A percentile compares a stretch with the other conserved stretches of the same genome.
Conservation (phyloP, 768 basidiomycete genomes). For the Suillus americanus region DNA sequence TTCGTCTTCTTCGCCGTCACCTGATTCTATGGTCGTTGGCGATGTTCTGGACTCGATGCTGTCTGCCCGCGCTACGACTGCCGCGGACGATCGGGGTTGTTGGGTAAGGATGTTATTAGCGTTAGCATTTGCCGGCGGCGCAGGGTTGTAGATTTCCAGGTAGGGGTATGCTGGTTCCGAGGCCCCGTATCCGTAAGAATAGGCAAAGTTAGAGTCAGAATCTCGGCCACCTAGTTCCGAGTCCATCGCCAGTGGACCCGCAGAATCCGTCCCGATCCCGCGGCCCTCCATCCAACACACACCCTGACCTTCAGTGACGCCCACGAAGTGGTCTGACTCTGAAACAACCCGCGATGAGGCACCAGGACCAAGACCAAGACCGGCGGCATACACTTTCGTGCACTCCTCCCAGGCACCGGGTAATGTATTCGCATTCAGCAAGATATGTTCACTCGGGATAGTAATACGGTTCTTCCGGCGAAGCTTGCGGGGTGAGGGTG, state of each 20-base stretch:
- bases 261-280: neutral
- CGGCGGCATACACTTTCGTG: neutral
- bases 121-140: neutral
- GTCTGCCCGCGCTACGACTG: neutral
- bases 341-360: neutral
- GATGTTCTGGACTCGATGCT: neutral
- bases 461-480: slow-evolving; percentile 19
- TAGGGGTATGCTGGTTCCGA: slow-evolving; percentile 28
- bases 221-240: neutral
- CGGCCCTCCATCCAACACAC: neutral
- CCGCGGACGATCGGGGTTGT: slow-evolving; percentile 16
- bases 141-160: slow-evolving; percentile 29
- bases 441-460: slow-evolving; percentile 11
- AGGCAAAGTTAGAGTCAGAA: slow-evolving; percentile 5
- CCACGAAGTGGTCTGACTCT: neutral
- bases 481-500: slow-evolving; percentile 17
- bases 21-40: neutral
- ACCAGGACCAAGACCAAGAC: neutral
- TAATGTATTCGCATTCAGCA: slow-evolving; percentile 5
- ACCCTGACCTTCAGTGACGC: neutral
- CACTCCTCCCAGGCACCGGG: slow-evolving; percentile 5
- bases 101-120: neutral
- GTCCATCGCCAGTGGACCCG: neutral
- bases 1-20: slow-evolving; percentile 25
- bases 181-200: slow-evolving; percentile 30